phyloP scores from a whole-genome alignment of 495 filamentous ascomycete species.

The Aspergillus homomorphus region DNA sequence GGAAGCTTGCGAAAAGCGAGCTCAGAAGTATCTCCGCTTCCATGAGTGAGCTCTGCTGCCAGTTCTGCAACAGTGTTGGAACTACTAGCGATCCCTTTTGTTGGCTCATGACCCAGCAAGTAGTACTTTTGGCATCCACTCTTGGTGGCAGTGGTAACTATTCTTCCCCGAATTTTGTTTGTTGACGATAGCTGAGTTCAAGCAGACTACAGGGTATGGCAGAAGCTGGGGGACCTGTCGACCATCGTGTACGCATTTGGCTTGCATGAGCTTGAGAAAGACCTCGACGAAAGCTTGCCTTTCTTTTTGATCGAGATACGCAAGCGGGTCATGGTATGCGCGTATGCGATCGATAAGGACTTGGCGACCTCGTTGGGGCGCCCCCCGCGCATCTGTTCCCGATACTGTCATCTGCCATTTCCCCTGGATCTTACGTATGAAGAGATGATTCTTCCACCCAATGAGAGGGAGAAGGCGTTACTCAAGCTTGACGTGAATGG shows the following conservation, averaged over 20 bases:
- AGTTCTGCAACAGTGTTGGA: neutral
- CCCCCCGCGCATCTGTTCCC: neutral
- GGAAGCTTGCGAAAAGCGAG: neutral
- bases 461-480: neutral
- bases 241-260: neutral
- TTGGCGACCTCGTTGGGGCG: neutral
- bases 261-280: neutral
- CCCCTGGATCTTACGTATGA: neutral
- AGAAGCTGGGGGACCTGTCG: neutral
- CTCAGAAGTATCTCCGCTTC: neutral
- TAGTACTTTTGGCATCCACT: neutral
- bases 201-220: neutral
- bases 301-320: neutral
- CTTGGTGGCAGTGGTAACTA: neutral
- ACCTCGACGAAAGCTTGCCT: neutral
- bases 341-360: neutral
- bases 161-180: neutral
- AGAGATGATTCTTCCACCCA: neutral
- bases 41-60: neutral
- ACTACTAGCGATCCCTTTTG: neutral
- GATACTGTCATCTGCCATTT: neutral
- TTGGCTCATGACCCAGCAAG: neutral
- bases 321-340: neutral
- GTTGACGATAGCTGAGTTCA: neutral
- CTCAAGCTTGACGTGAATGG: neutral